Evolutionary conservation across 768 basidiomycete species (phyloP).

Genomic region (Boletus sp.): DNA sequence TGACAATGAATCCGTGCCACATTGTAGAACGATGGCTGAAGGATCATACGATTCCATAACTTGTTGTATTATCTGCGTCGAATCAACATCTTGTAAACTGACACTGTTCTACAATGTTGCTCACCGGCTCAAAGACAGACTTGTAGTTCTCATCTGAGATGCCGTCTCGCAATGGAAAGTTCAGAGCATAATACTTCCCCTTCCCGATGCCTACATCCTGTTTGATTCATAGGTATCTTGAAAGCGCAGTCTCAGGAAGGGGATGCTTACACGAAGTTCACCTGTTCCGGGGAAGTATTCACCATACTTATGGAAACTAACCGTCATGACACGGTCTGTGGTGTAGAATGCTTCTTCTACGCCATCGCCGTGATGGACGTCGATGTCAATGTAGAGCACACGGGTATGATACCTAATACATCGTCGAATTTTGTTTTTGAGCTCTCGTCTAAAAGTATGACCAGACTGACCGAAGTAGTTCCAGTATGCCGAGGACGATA

Average conservation of each 20-base stretch:
- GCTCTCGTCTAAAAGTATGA: background rate
- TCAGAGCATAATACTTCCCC: conserved; percentile 90
- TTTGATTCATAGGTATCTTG: conserved; percentile 9
- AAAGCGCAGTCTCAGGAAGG: background rate
- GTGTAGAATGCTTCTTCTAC: conserved; percentile 99
- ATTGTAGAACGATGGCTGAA: conserved; percentile 93
- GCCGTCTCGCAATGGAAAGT: conserved; percentile 93
- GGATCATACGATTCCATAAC: conserved; percentile 96
- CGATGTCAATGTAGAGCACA: conserved; percentile 97
- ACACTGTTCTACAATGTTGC: conserved; percentile 24
- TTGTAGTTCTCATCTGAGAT: conserved; percentile 95
- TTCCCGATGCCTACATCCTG: conserved; percentile 93
- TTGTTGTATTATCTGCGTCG: conserved; percentile 76
- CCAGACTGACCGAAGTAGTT: conserved; percentile 69
- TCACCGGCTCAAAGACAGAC: conserved; percentile 90
- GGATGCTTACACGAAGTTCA: conserved; percentile 72
- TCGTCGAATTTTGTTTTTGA: background rate
- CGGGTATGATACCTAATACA: conserved; percentile 77
- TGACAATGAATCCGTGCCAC: conserved; percentile 94
- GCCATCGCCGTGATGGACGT: conserved; percentile 98
- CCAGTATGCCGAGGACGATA: conserved; percentile 95
- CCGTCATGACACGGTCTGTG: conserved; percentile 98
- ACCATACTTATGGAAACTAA: conserved; percentile 97
- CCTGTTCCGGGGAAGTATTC: conserved; percentile 99
- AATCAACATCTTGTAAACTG: background rate